These are phyloP conservation scores for Metschnikowia matae DNA, from an alignment of 805 yeast genomes.

Conservation along the genomic window DNA sequence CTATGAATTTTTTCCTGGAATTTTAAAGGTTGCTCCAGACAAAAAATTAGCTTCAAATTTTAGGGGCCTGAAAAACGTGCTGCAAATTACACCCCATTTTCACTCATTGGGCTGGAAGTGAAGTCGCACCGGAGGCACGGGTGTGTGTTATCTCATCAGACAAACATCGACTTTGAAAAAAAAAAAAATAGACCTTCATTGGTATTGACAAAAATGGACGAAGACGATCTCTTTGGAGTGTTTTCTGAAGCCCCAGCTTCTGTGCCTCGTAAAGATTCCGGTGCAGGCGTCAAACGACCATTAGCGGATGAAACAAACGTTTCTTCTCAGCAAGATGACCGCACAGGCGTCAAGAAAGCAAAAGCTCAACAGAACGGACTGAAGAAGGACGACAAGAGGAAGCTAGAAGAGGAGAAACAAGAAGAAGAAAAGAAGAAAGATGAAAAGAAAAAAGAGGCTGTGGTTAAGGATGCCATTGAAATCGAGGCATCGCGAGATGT, in stretches of 20 bases:
- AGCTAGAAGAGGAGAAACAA: constrained; percentile 24
- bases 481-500: constrained; percentile 89
- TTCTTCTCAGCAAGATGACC: neutral
- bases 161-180: constrained; percentile 1
- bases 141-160: constrained; percentile 11
- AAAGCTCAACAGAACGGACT: neutral
- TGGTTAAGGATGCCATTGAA: constrained; percentile 82
- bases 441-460: constrained; percentile 49
- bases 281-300: constrained; percentile 1
- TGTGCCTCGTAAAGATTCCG: constrained; percentile 18
- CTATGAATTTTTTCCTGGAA: neutral
- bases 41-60: neutral
- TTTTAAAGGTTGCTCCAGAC: neutral
- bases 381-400: constrained; percentile 13
- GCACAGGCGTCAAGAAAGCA: neutral
- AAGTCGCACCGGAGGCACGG: constrained; percentile 12
- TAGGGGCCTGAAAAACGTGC: no score
- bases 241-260: constrained; percentile 52
- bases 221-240: constrained; percentile 59
- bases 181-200: neutral
- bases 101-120: neutral
- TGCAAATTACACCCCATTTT: neutral
- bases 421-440: constrained; percentile 17
- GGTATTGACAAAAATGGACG: constrained; percentile 24
- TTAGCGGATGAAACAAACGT: neutral